These are phyloP conservation scores for Penicillium fuscoglaucum DNA, from an alignment of 2,329 filamentous ascomycete genomes.

Conservation along the genomic window DNA sequence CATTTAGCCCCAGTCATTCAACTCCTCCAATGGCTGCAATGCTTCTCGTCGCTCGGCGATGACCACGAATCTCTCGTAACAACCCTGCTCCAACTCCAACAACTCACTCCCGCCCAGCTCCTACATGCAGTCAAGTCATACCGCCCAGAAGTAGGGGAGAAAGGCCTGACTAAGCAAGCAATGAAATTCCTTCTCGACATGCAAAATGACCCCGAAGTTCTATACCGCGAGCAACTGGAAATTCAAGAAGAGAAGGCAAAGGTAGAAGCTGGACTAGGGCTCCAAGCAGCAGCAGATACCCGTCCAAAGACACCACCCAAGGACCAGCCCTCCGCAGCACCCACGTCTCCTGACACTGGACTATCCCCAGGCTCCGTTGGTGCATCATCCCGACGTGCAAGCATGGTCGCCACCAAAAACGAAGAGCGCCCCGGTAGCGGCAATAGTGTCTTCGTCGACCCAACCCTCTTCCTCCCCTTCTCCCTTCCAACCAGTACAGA, in stretches of 20 bases:
- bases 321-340: slow-evolving; percentile 18
- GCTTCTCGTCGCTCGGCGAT: slow-evolving; percentile 90
- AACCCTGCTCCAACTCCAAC: slow-evolving; percentile 84
- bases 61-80: slow-evolving; percentile 85
- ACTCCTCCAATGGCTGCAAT: slow-evolving; percentile 94
- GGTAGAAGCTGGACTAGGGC: slow-evolving; percentile 17
- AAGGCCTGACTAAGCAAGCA: slow-evolving; percentile 81
- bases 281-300: slow-evolving; percentile 16
- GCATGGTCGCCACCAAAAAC: slow-evolving; percentile 19
- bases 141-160: slow-evolving; percentile 91
- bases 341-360: slow-evolving; percentile 22
- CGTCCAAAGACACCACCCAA: slow-evolving; percentile 34
- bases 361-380: slow-evolving; percentile 27
- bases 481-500: slow-evolving; percentile 94
- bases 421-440: slow-evolving; percentile 31
- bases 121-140: slow-evolving; percentile 92
- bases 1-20: slow-evolving; percentile 91
- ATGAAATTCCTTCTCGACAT: slow-evolving; percentile 81
- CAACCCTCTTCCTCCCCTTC: slow-evolving; percentile 90
- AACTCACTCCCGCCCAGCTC: slow-evolving; percentile 81
- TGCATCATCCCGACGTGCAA: slow-evolving; percentile 27
- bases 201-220: slow-evolving; percentile 70
- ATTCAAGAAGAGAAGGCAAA: slow-evolving; percentile 31
- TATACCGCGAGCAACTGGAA: slow-evolving; percentile 42
- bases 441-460: slow-evolving; percentile 69